These are phyloP conservation scores for Trebouxia sp. DNA, from an alignment of 139 green algal genomes.

Conservation along the genomic window DNA sequence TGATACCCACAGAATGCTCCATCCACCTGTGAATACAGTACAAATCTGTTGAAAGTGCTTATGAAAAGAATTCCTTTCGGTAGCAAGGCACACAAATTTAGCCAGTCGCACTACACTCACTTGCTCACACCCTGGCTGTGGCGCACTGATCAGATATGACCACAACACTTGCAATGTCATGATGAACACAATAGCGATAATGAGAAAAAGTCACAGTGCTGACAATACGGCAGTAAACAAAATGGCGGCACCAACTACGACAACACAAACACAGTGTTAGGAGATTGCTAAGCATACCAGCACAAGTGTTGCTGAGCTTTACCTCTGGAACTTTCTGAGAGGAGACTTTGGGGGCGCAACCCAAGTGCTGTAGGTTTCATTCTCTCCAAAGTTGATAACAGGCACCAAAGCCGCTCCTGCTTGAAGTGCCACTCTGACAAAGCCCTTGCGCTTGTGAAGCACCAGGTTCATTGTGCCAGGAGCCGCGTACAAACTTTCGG, in stretches of 20 bases:
- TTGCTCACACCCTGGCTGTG: too few relatives aligned
- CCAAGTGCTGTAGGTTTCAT: constrained; percentile 40
- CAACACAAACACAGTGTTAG: too few relatives aligned
- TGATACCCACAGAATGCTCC: constrained; percentile 5
- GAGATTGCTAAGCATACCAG: too few relatives aligned
- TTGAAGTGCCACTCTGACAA: constrained; percentile 51
- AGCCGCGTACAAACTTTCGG: constrained; percentile 42
- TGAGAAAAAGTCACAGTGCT: too few relatives aligned
- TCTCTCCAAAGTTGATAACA: constrained; percentile 57
- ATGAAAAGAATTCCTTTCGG: background rate
- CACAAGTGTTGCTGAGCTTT: too few relatives aligned
- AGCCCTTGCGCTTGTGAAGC: constrained; percentile 53
- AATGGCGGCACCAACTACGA: too few relatives aligned
- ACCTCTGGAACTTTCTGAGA: background rate
- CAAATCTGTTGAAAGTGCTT: background rate
- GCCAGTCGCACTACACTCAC: too few relatives aligned
- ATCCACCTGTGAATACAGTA: constrained; percentile 1
- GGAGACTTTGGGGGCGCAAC: background rate
- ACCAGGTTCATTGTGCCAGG: constrained; percentile 49
- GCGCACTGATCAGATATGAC: too few relatives aligned
- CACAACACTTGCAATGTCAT: too few relatives aligned
- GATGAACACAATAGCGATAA: too few relatives aligned
- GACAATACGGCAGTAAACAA: too few relatives aligned
- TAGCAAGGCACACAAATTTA: too few relatives aligned
- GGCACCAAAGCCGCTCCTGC: constrained; percentile 57